Evolutionary conservation across 1,284 basidiomycete genomes (phyloP).

Genomic region (Pascua guehoae): DNA sequence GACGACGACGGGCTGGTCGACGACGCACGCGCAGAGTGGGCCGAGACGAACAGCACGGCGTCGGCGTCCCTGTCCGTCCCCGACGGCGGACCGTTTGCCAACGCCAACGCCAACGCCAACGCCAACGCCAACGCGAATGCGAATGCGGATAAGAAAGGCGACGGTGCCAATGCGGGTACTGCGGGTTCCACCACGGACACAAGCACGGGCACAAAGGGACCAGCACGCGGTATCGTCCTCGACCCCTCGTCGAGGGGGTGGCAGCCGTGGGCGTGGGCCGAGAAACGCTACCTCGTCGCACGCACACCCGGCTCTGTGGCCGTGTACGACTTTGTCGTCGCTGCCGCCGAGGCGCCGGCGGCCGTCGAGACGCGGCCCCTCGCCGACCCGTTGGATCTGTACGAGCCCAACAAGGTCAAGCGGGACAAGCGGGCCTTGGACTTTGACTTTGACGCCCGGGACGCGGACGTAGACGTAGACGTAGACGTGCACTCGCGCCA

Average conservation of each 20-base stretch:
- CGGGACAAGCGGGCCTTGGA: neutral
- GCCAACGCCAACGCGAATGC: too few relatives aligned
- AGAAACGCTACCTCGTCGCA: constrained; percentile 41
- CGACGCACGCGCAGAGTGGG: too few relatives aligned
- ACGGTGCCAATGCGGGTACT: too few relatives aligned
- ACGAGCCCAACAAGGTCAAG: constrained; percentile 3
- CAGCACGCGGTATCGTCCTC: constrained; percentile 4
- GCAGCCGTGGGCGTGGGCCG: constrained; percentile 34
- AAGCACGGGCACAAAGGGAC: neutral
- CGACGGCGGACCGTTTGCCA: too few relatives aligned
- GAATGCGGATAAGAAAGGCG: too few relatives aligned
- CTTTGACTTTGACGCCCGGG: neutral
- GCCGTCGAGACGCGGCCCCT: constrained; percentile 2
- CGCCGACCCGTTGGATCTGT: constrained; percentile 10
- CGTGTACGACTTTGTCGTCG: constrained; percentile 32
- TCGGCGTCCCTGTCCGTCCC: too few relatives aligned
- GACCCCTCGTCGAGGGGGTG: constrained; percentile 3
- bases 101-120: too few relatives aligned
- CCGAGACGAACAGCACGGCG: too few relatives aligned
- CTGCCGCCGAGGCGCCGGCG: constrained; percentile 10
- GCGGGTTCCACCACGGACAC: neutral
- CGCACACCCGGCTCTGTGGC: constrained; percentile 29
- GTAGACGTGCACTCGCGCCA: neutral
- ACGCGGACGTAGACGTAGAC: too few relatives aligned
- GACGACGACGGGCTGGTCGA: too few relatives aligned